A percentile compares a stretch with the other conserved stretches of the same genome.
These are phyloP conservation scores for Quercus tomentella DNA, from an alignment of 331 rosid species.

Conservation along the genomic window DNA sequence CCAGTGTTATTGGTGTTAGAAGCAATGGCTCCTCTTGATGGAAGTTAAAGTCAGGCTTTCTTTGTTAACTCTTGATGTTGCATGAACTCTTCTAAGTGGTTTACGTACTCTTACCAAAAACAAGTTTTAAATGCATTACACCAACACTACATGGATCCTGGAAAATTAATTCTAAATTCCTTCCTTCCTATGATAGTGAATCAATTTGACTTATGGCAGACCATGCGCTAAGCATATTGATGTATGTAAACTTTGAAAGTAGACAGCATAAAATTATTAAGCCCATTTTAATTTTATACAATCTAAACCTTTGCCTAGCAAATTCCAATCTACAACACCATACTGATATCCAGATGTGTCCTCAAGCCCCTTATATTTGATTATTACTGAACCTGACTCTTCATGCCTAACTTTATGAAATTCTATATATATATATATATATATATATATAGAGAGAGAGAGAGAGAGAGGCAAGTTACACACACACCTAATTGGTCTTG, in stretches of 20 bases:
- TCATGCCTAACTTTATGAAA: background rate
- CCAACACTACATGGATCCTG: background rate
- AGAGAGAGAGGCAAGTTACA: too few species aligned
- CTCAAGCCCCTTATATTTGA: background rate
- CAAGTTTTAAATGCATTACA: background rate
- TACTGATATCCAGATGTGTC: background rate
- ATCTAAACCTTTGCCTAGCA: background rate
- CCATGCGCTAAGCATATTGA: background rate
- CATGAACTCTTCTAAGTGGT: background rate
- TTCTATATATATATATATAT: too few species aligned
- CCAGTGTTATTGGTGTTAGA: background rate
- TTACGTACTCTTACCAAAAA: background rate
- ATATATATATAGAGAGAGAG: too few species aligned
- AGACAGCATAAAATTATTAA: background rate
- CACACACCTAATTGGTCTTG: too few species aligned
- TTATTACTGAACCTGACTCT: background rate
- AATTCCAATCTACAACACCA: background rate
- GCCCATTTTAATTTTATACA: background rate
- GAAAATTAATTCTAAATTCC: background rate
- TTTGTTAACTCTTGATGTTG: background rate
- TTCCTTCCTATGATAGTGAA: background rate
- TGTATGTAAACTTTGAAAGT: background rate
- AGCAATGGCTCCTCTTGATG: background rate
- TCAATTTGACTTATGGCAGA: background rate
- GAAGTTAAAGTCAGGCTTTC: background rate